Conservation (phyloP, 768 basidiomycete genomes). For the Termitomyces sp. region DNA sequence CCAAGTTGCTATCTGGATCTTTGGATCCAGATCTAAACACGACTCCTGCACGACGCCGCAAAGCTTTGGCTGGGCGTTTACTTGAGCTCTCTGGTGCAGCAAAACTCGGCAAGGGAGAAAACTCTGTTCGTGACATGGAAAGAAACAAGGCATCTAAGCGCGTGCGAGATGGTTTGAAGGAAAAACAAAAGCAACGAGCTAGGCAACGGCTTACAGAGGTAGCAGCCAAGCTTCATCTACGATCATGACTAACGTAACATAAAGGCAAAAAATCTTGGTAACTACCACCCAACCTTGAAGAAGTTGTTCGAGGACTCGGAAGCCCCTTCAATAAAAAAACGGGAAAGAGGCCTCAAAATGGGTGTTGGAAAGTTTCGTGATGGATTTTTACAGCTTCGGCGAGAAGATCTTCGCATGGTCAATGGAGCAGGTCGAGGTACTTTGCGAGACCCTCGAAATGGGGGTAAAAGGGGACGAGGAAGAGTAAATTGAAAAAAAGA, state of each 20-base stretch:
- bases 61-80: constrained; percentile 73
- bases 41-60: constrained; percentile 61
- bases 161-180: constrained; percentile 62
- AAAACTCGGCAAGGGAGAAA: constrained; percentile 74
- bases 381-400: constrained; percentile 62
- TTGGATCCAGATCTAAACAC: constrained; percentile 54
- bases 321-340: constrained; percentile 30
- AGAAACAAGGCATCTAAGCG: constrained; percentile 65
- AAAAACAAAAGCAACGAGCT: constrained; percentile 54
- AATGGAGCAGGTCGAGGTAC: constrained; percentile 18
- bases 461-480: constrained; percentile 15
- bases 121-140: constrained; percentile 50
- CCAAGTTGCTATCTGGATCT: constrained; percentile 71
- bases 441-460: constrained; percentile 15
- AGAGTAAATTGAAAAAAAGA: neutral
- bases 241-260: neutral
- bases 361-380: constrained; percentile 73
- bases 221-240: constrained; percentile 15
- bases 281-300: constrained; percentile 79
- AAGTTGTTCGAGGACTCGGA: constrained; percentile 45
- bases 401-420: constrained; percentile 47
- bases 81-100: constrained; percentile 63
- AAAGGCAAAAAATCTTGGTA: constrained; percentile 79
- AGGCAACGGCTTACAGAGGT: constrained; percentile 66
- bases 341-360: constrained; percentile 66